Evolutionary conservation across 768 basidiomycete species (phyloP), one percentile per base, ranked within the genome.

Genomic region (Kwoniella europaea): DNA sequence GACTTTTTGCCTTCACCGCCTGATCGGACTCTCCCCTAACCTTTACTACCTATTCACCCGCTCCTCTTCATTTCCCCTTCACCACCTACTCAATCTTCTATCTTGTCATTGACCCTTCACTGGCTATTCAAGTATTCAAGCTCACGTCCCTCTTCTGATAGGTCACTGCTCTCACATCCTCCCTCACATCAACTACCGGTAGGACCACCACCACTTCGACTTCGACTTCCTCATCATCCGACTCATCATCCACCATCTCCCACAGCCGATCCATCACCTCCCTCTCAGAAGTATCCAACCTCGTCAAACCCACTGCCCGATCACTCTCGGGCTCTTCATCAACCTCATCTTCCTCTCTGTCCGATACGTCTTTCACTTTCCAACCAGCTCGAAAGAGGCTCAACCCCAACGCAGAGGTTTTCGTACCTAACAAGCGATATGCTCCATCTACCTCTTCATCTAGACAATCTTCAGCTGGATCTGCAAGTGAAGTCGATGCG

Each of bases 271-370:
- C 74, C 20, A 50, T 60, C n/a, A 43, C 67, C 4, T 68, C 71
- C 42, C 53, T 68, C 10, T 60, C 72, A 3, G 41, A 67, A 2
- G 67, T 69, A 20, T 71, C 75, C 15, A 44, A 67, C 53, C 44
- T 55, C 44, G 43, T 69, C 29, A 50, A 68, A 20, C 54, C 68
- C 35, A 56, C 68, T n/a, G 46, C 63, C 24, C 24, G 59, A 53
- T 68, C 67, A 1, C 18, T 43, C 16, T 68, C 67, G 24, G 24
- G 29, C 42, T 61, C 57, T 9, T 57, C 65, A 56, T 58, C 66
- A 6, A 13, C 24, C n/a, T 53, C 59, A 3, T 10, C 57, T 6
- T 60, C 66, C 15, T 61, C 66, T 3, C 53, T 46, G 13, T 57
- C 65, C n/a, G 65, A 66, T 46, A 50, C 65, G 0, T 66, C 65